These are phyloP conservation scores for Lactifluus subvellereus DNA, from an alignment of 768 basidiomycete species.

Conservation along the genomic window DNA sequence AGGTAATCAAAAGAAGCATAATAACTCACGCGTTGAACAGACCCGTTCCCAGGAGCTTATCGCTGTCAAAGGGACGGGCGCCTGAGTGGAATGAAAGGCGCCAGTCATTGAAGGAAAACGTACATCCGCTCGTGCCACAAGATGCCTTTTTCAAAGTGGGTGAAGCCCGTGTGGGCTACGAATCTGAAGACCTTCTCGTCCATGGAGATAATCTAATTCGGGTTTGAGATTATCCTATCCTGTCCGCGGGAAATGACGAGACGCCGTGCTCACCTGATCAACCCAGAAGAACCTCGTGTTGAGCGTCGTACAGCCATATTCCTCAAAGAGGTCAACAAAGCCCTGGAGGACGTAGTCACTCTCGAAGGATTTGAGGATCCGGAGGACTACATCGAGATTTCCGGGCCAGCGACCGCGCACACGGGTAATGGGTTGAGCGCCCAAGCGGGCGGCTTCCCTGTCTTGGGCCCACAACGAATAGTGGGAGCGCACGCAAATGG, in stretches of 20 bases:
- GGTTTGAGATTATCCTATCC: background rate
- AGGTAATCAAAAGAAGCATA: constrained; percentile 11
- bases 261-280: constrained; percentile 26
- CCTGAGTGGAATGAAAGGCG: constrained; percentile 3
- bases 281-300: constrained; percentile 33
- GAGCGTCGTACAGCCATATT: constrained; percentile 30
- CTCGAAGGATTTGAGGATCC: constrained; percentile 25
- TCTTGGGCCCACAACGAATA: constrained; percentile 15
- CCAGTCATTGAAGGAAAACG: background rate
- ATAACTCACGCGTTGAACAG: constrained; percentile 51
- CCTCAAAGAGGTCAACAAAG: constrained; percentile 27
- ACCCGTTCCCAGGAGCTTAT: constrained; percentile 42
- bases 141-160: constrained; percentile 24
- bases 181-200: constrained; percentile 21
- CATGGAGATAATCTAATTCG: constrained; percentile 23
- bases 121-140: constrained; percentile 24
- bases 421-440: constrained; percentile 26
- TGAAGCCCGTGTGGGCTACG: constrained; percentile 20
- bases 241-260: background rate
- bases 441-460: constrained; percentile 21
- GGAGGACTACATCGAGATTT: constrained; percentile 30
- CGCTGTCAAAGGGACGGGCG: constrained; percentile 14
- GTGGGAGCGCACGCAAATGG: constrained; percentile 8
- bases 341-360: constrained; percentile 28
- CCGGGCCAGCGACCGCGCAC: constrained; percentile 32